Evolutionary conservation across 495 filamentous ascomycete species (phyloP).

Genomic region (Aspergillus coremiiformis): DNA sequence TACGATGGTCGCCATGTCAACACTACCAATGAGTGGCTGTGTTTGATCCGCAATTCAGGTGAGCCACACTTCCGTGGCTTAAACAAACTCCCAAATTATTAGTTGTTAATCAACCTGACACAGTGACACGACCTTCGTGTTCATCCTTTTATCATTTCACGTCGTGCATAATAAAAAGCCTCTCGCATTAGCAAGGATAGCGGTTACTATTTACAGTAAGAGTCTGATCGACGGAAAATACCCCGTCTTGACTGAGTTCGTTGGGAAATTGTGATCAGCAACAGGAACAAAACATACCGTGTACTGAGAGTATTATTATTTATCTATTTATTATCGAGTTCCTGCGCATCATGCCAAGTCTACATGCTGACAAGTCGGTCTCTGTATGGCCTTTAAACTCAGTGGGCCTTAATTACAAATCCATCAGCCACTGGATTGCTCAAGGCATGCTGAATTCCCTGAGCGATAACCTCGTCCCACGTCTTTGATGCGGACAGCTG

Average conservation of each 20-base stretch:
- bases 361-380: not conserved
- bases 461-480: slow-evolving; percentile 38
- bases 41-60: slow-evolving; percentile 1
- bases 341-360: not conserved
- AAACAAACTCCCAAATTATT: too few relatives aligned
- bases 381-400: not conserved
- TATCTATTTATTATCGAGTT: too few relatives aligned
- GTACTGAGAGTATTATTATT: not conserved
- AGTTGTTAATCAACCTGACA: not conserved
- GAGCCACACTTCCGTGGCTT: not conserved
- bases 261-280: not conserved
- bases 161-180: not conserved
- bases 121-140: not conserved
- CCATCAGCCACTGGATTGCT: slow-evolving; percentile 18
- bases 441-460: slow-evolving; percentile 37
- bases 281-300: not conserved
- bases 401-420: slow-evolving; percentile 32
- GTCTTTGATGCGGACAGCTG: slow-evolving; percentile 24
- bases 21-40: not conserved
- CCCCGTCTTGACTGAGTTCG: not conserved
- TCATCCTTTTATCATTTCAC: not conserved
- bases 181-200: too few relatives aligned
- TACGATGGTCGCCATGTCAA: not conserved
- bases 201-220: not conserved
- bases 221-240: not conserved